Evolutionary conservation across 305 asterid genomes (phyloP).

Genomic region (Fraxinus floribunda): DNA sequence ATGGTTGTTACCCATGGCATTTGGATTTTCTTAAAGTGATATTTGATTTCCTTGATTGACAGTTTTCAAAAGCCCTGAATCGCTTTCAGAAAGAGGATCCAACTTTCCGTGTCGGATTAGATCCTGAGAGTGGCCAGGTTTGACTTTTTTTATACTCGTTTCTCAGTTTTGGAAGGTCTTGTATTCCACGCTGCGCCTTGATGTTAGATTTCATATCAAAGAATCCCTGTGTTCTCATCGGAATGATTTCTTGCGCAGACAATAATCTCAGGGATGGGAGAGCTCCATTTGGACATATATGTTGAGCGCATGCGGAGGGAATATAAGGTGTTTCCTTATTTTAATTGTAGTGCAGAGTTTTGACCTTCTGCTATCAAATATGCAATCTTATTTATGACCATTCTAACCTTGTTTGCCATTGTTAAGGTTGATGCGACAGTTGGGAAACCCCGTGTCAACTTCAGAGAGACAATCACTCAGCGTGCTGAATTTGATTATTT

Average conservation of each 20-base stretch:
- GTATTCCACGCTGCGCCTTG: background rate
- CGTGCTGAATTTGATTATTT: slow-evolving; percentile 90
- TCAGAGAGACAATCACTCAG: slow-evolving; percentile 93
- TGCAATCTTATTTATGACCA: slow-evolving; percentile 7
- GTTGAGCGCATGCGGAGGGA: slow-evolving; percentile 98
- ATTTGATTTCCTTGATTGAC: slow-evolving; percentile 30
- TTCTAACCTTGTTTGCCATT: slow-evolving; percentile 24
- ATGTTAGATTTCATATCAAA: slow-evolving; percentile 9
- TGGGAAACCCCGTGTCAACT: slow-evolving; percentile 96
- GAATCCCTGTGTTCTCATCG: slow-evolving; percentile 20
- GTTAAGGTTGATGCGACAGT: slow-evolving; percentile 86
- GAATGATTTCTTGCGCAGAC: slow-evolving; percentile 60
- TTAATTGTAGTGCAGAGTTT: slow-evolving; percentile 11
- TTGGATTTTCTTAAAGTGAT: too few species aligned
- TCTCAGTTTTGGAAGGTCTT: background rate
- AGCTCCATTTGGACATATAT: slow-evolving; percentile 90
- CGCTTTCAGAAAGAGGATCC: slow-evolving; percentile 98
- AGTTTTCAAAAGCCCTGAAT: slow-evolving; percentile 97
- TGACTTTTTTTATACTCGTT: slow-evolving; percentile 17
- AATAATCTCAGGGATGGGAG: slow-evolving; percentile 99
- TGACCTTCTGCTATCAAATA: slow-evolving; percentile 4
- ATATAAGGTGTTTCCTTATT: slow-evolving; percentile 62
- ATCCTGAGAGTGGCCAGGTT: slow-evolving; percentile 95
- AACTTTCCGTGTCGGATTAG: slow-evolving; percentile 95
- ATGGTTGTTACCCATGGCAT: too few species aligned